Evolutionary conservation across 1,284 basidiomycete genomes (phyloP).

Genomic region (Ganoderma lingzhi): DNA sequence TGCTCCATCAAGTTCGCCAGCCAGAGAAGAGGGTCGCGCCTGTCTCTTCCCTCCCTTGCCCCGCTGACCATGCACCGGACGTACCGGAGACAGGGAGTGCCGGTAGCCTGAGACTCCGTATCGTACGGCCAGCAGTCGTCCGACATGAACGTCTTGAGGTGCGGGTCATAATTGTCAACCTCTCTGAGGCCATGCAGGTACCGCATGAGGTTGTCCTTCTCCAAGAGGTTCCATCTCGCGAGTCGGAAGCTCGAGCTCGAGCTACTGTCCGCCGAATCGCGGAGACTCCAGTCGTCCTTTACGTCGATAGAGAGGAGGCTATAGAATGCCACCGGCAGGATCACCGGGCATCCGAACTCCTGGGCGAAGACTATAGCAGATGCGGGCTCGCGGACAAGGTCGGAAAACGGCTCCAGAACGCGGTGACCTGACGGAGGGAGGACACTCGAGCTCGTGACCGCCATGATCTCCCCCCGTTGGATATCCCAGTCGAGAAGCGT

Average conservation of each 20-base stretch:
- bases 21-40: background rate
- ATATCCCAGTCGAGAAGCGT: background rate
- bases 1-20: background rate
- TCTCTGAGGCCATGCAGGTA: constrained; percentile 18
- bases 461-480: background rate
- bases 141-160: background rate
- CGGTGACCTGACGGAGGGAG: background rate
- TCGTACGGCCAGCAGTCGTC: background rate
- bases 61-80: background rate
- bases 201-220: constrained; percentile 22
- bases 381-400: constrained; percentile 39
- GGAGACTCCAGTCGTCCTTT: constrained; percentile 21
- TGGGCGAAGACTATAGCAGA: constrained; percentile 70
- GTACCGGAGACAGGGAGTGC: background rate
- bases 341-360: constrained; percentile 57
- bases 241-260: background rate
- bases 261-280: background rate
- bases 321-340: constrained; percentile 71
- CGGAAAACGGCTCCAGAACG: constrained; percentile 4
- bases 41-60: background rate
- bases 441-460: background rate
- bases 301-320: constrained; percentile 48
- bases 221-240: constrained; percentile 26
- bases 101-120: too few relatives aligned
- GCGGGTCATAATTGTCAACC: background rate